Percentiles rank a stretch among this genome's conserved stretches.
Conservation (phyloP, 2,329 filamentous ascomycete genomes). For the Arthroderma uncinatum region DNA sequence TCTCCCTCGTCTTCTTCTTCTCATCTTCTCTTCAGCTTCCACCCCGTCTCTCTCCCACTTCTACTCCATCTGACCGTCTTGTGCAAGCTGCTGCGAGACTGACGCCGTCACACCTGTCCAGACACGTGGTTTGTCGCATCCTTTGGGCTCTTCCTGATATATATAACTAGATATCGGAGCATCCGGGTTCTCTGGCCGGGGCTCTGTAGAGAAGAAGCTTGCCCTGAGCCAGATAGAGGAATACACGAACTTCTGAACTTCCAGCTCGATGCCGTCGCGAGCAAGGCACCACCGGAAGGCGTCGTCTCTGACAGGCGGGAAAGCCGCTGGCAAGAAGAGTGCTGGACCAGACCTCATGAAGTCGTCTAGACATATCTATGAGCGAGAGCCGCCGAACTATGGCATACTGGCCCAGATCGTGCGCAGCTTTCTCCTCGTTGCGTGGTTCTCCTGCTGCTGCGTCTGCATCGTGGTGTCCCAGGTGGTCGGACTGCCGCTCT, state of each 20-base stretch:
- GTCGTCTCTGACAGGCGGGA: neutral
- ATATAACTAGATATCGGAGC: neutral
- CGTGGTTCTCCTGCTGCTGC: conserved; percentile 37
- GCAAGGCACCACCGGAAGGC: neutral
- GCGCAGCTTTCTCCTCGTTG: conserved; percentile 34
- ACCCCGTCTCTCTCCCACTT: no score
- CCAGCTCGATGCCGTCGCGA: neutral
- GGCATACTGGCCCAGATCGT: conserved; percentile 35
- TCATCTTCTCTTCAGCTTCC: no score
- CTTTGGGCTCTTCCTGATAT: neutral
- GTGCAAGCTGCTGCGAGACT: no score
- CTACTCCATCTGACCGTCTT: no score
- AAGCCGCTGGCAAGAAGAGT: neutral
- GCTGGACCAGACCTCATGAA: neutral
- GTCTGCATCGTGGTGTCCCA: conserved; percentile 44
- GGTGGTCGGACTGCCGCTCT: conserved; percentile 49
- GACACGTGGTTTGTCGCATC: no score
- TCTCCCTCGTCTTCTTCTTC: neutral
- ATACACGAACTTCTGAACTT: neutral
- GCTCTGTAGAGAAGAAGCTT: neutral
- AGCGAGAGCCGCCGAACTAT: conserved; percentile 33
- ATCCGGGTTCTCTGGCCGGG: neutral
- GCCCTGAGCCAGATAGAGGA: neutral
- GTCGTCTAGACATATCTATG: conserved; percentile 12
- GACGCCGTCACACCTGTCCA: neutral